A percentile compares a stretch with the other conserved stretches of the same genome.
Conservation (phyloP, 306 rosid genomes). For the Corylus avellana region DNA sequence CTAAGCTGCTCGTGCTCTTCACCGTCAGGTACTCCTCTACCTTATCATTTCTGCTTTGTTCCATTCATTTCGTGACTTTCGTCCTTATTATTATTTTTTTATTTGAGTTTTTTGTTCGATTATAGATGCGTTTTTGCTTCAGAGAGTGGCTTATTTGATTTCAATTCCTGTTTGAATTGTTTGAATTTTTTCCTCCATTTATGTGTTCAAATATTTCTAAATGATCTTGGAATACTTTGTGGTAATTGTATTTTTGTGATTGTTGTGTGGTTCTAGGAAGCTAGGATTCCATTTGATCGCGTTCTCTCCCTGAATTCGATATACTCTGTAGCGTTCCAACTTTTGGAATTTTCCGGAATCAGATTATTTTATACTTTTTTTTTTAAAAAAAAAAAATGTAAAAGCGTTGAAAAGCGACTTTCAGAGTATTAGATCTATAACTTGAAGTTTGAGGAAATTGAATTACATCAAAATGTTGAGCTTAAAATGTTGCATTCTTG, state of each 20-base stretch:
- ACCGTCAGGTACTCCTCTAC: constrained; percentile 57
- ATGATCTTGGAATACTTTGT: not conserved
- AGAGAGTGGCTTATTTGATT: not conserved
- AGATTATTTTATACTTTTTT: not conserved
- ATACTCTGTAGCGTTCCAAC: not conserved
- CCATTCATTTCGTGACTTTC: not conserved
- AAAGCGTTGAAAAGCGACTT: not conserved
- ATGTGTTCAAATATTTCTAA: not conserved
- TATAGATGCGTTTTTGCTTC: not conserved
- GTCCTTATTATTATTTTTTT: not conserved
- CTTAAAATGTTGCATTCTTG: not conserved
- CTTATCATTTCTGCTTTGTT: not conserved
- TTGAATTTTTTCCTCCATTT: not conserved
- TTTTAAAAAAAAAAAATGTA: too few species aligned
- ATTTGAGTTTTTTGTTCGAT: not conserved
- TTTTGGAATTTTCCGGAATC: not conserved
- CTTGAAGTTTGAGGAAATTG: constrained; percentile 2
- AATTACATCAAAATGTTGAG: not conserved
- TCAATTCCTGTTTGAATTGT: not conserved
- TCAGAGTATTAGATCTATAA: not conserved
- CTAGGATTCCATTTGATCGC: not conserved
- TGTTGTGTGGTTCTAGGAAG: not conserved
- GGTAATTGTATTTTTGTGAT: not conserved
- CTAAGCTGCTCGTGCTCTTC: constrained; percentile 62
- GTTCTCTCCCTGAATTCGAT: not conserved